These are phyloP conservation scores for Ophiostoma quercus DNA, from an alignment of 2,329 filamentous ascomycete genomes.

Conservation along the genomic window DNA sequence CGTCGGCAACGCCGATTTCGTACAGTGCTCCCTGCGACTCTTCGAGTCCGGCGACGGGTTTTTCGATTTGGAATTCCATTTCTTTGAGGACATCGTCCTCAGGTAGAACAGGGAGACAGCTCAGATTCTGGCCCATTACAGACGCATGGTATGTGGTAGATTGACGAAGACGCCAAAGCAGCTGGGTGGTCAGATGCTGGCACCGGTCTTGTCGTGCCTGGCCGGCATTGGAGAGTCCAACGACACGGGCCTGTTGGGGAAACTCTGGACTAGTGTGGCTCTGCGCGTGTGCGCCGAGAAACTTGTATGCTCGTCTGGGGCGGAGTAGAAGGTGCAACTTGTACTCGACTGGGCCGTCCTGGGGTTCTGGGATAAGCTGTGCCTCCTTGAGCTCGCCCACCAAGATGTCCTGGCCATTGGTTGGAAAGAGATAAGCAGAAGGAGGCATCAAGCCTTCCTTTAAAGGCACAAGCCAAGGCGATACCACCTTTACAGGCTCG, in stretches of 20 bases:
- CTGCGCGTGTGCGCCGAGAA: slow-evolving; percentile 29
- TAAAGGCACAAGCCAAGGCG: slow-evolving; percentile 66
- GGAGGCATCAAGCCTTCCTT: slow-evolving; percentile 28
- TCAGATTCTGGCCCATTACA: slow-evolving; percentile 62
- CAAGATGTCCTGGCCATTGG: slow-evolving; percentile 25
- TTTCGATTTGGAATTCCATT: slow-evolving; percentile 45
- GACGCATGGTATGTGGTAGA: slow-evolving; percentile 87
- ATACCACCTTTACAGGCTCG: slow-evolving; percentile 79
- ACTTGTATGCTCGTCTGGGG: slow-evolving; percentile 62
- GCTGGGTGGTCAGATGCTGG: slow-evolving; percentile 87
- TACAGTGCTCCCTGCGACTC: slow-evolving; percentile 91
- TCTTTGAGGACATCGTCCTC: slow-evolving; percentile 51
- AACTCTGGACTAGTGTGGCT: slow-evolving; percentile 30
- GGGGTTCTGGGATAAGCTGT: slow-evolving; percentile 81
- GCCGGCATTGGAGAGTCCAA: slow-evolving; percentile 33
- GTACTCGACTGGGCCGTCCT: slow-evolving; percentile 92
- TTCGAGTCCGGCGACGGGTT: slow-evolving; percentile 73
- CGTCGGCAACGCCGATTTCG: slow-evolving; percentile 92
- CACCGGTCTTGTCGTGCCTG: slow-evolving; percentile 77
- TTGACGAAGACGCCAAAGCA: slow-evolving; percentile 91
- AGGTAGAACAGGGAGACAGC: slow-evolving; percentile 61
- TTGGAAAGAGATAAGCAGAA: slow-evolving; percentile 1
- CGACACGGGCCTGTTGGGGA: slow-evolving; percentile 28
- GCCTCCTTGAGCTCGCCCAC: slow-evolving; percentile 60
- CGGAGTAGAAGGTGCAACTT: slow-evolving; percentile 86